Evolutionary conservation across 2,329 filamentous ascomycete genomes (phyloP), one percentile per base, ranked within the genome.

Genomic region (Trichoderma guizhouense): DNA sequence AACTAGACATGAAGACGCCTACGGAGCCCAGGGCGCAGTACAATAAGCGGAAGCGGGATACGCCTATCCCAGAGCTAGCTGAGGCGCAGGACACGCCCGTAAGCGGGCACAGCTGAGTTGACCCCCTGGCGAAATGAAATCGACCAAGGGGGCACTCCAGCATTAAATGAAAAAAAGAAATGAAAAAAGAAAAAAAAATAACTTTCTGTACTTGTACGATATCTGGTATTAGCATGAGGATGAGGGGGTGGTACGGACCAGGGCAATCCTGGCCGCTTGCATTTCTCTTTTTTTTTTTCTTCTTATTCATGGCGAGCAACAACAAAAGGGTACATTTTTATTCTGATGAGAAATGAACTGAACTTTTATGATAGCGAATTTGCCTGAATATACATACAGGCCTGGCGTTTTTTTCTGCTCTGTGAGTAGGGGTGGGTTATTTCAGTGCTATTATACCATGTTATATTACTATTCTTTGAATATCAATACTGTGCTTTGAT

Each of bases 1-100:
- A 83, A 26, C 24, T 80, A 12, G 83, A 84, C 36, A 72, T 79
- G 61, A 81, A 79, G 72, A 86, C 84, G 8, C 83, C 84, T 7
- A 83, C 79, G 2, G 79, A 79, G 47, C 75, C 75, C 7, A 76
- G 61, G 53, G 34, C 57, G 34, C 47, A 68, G n/a, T 61, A 55
- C 60, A 7, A 60, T 65, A 47, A 71, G 58, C 60, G 32, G 58
- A 74, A 75, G 64, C 73, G 72, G 43, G 75, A 78, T 66, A 76
- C 75, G 63, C 77, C 75, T n/a, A 76, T 77, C 36, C 76, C 77
- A 30, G 76, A 77, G 51, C 58, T 76, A 55, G 73, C 66, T 30
- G 69, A 62, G 15, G 71, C 72, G 34, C 61, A 71, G 66, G 47
- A 74, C 30, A 26, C 36, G 18, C 21, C 36, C 26, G 55, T 61